Percentiles rank a stretch among this genome's conserved stretches.
These are phyloP conservation scores for Rasamsonia emersonii DNA, from an alignment of 2,329 filamentous ascomycete species.

Conservation along the genomic window DNA sequence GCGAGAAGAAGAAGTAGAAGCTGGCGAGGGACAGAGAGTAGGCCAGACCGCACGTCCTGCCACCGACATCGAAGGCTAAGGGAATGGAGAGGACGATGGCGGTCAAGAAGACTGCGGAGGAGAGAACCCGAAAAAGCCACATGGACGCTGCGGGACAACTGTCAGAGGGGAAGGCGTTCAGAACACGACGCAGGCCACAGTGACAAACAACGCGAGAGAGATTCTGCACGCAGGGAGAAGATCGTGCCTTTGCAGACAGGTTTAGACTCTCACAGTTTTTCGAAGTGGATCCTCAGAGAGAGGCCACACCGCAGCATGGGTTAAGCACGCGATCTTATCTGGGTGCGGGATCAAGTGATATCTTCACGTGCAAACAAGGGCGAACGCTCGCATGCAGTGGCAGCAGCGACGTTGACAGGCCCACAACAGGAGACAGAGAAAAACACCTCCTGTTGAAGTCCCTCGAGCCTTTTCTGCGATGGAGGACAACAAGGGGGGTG, in stretches of 20 bases:
- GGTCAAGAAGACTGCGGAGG: slow-evolving; percentile 77
- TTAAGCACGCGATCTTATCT: slow-evolving; percentile 6
- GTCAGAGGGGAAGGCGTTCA: no score
- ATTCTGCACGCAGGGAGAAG: no score
- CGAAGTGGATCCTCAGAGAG: slow-evolving; percentile 1
- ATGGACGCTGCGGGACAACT: slow-evolving; percentile 40
- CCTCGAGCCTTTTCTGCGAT: no score
- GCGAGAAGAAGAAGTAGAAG: slow-evolving; percentile 86
- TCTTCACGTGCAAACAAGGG: slow-evolving; percentile 12
- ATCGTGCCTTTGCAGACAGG: slow-evolving; percentile 1
- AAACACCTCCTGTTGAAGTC: no score
- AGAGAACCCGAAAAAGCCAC: slow-evolving; percentile 74
- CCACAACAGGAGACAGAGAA: no score
- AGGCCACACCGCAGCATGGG: no score
- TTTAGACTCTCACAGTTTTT: neutral
- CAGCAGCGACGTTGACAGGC: no score
- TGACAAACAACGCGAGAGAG: neutral
- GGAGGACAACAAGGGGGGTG: no score
- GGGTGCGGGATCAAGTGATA: no score
- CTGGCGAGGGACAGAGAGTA: slow-evolving; percentile 82
- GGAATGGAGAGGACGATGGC: slow-evolving; percentile 93
- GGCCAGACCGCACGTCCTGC: slow-evolving; percentile 83
- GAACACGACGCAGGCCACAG: neutral
- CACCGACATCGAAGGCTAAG: slow-evolving; percentile 95
- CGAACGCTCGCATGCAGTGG: no score